phyloP scores from a whole-genome alignment of 2,329 filamentous ascomycete genomes.

The Achaetomium macrosporum region DNA sequence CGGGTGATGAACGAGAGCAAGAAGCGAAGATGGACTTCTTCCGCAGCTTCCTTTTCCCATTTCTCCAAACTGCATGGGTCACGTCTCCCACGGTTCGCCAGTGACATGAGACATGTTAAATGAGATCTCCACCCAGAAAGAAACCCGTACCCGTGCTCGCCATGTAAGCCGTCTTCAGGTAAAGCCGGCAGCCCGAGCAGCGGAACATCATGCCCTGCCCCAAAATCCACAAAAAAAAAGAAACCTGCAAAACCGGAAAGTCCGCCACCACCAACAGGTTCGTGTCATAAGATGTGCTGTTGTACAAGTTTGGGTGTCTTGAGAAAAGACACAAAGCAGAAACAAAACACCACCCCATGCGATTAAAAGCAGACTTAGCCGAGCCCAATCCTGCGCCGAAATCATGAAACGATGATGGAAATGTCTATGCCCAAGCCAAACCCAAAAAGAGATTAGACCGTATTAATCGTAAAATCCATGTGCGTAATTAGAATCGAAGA shows the following conservation, averaged over 20 bases:
- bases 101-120: too few relatives aligned
- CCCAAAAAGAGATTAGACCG: conserved; percentile 7
- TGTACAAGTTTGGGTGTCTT: conserved; percentile 18
- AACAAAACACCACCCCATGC: conserved; percentile 11
- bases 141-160: background rate
- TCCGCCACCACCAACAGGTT: conserved; percentile 7
- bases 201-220: conserved; percentile 2
- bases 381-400: conserved; percentile 11
- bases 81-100: background rate
- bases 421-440: conserved; percentile 17
- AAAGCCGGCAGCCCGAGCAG: conserved; percentile 6
- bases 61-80: background rate
- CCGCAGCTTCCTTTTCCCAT: conserved; percentile 1
- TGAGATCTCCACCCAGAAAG: background rate
- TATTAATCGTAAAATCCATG: conserved; percentile 10
- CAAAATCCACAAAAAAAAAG: conserved; percentile 1
- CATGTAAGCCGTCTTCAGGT: background rate
- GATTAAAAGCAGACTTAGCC: background rate
- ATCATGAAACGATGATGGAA: conserved; percentile 14
- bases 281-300: conserved; percentile 16
- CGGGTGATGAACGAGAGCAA: conserved; percentile 15
- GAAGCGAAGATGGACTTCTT: conserved; percentile 14
- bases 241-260: conserved; percentile 8
- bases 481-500: conserved; percentile 11
- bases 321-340: conserved; percentile 6